Conservation (phyloP, 768 basidiomycete species). For the Boletellus ananiceps region DNA sequence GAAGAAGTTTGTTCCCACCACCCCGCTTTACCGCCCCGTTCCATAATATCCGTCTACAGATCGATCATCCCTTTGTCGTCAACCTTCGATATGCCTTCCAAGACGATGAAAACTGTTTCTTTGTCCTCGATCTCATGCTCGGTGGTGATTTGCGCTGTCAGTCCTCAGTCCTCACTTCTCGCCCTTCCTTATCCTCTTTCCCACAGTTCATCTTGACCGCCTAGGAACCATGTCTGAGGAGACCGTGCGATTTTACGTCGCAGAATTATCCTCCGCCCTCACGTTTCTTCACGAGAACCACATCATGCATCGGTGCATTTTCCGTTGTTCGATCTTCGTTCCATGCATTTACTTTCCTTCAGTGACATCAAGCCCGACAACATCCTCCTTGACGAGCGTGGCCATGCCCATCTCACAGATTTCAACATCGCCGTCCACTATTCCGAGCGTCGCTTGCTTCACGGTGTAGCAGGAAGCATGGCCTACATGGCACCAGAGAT, state of each 20-base stretch:
- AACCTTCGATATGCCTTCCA: constrained; percentile 96
- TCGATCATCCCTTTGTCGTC: constrained; percentile 94
- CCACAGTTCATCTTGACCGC: constrained; percentile 81
- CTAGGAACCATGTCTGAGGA: constrained; percentile 71
- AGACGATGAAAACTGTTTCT: constrained; percentile 98
- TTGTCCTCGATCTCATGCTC: constrained; percentile 95
- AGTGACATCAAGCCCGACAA: constrained; percentile 98
- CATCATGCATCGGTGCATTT: constrained; percentile 89
- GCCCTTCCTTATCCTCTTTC: constrained; percentile 2
- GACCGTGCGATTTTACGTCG: constrained; percentile 82
- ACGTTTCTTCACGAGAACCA: constrained; percentile 87
- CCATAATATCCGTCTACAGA: constrained; percentile 40
- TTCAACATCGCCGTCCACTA: constrained; percentile 99
- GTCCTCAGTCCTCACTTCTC: constrained; percentile 21
- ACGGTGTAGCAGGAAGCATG: constrained; percentile 96
- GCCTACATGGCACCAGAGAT: constrained; percentile 98
- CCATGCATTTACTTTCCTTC: not conserved
- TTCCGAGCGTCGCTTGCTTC: constrained; percentile 75
- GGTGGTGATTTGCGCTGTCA: constrained; percentile 91
- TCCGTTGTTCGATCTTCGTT: too few species aligned
- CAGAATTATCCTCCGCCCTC: constrained; percentile 83
- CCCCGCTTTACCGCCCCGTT: not conserved
- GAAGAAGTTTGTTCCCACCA: constrained; percentile 68
- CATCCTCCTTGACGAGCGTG: constrained; percentile 90
- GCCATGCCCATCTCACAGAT: constrained; percentile 95